Conservation (phyloP, 805 yeast genomes). For the Cyberlindnera mycetangii region DNA sequence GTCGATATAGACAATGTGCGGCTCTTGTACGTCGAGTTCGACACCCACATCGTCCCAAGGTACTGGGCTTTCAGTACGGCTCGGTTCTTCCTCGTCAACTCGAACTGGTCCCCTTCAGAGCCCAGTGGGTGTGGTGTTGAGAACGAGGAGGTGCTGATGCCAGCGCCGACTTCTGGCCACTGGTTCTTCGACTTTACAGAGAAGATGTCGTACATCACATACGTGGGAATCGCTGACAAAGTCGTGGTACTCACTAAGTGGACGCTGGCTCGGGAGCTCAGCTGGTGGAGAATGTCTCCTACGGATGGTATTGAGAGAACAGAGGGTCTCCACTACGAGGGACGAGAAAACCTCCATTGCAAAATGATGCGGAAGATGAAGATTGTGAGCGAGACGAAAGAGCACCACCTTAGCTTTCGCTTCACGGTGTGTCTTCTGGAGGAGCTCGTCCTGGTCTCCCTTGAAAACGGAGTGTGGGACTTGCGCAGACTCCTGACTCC, state of each 20-base stretch:
- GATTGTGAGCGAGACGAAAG: not conserved
- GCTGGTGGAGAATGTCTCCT: slow-evolving; percentile 1
- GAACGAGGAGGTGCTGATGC: not conserved
- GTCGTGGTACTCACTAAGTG: not conserved
- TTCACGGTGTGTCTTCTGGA: not conserved
- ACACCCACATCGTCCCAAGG: not conserved
- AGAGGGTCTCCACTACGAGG: not conserved
- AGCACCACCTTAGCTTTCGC: not conserved
- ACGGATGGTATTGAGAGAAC: not conserved
- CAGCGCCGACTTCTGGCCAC: not conserved
- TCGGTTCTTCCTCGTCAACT: not conserved
- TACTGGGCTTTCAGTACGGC: not conserved
- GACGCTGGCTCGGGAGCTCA: not conserved
- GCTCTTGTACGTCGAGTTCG: slow-evolving; percentile 2
- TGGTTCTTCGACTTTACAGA: not conserved
- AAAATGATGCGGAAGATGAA: not conserved
- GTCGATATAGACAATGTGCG: not conserved
- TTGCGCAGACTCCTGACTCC: not conserved
- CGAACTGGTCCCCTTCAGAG: not conserved
- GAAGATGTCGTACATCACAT: not conserved
- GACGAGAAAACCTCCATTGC: not conserved
- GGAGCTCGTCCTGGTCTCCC: not conserved
- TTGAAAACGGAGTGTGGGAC: slow-evolving; percentile 1
- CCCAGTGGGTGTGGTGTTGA: not conserved
- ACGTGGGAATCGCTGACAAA: not conserved